Percentiles rank a stretch among this genome's conserved stretches.
These are phyloP conservation scores for Echeveria elegans DNA, from an alignment of 164 flowering plant species.

Conservation along the genomic window DNA sequence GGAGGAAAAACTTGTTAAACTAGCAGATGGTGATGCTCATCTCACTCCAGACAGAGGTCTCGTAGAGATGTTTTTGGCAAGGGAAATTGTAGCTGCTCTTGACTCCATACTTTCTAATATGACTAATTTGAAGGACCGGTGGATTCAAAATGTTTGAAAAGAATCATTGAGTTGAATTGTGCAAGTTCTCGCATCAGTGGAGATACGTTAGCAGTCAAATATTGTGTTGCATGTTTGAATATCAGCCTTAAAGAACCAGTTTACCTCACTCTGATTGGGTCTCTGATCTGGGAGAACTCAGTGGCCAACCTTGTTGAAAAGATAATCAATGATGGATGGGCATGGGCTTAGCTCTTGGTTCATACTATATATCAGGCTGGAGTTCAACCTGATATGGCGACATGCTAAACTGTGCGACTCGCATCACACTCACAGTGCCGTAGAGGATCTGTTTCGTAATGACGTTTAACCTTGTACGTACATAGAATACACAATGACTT, in stretches of 20 bases:
- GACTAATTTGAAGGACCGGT: slow-evolving; percentile 22
- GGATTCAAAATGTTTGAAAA: slow-evolving; percentile 33
- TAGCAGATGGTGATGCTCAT: slow-evolving; percentile 10
- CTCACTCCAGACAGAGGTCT: slow-evolving; percentile 32
- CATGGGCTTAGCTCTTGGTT: slow-evolving; percentile 50
- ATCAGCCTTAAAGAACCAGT: slow-evolving; percentile 34
- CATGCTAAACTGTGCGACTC: no score
- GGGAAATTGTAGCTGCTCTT: slow-evolving; percentile 41
- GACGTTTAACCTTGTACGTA: no score
- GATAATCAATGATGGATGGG: slow-evolving; percentile 41
- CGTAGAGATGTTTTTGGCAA: slow-evolving; percentile 30
- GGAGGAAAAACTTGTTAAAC: slow-evolving; percentile 14
- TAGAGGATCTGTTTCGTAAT: no score
- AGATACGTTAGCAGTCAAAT: slow-evolving; percentile 55
- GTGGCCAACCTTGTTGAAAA: slow-evolving; percentile 39
- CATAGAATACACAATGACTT: no score
- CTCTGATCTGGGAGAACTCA: slow-evolving; percentile 35
- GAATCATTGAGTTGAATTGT: slow-evolving; percentile 41
- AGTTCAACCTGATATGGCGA: no score
- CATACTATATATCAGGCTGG: slow-evolving; percentile 30
- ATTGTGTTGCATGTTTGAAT: slow-evolving; percentile 33
- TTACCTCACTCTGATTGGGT: slow-evolving; percentile 53
- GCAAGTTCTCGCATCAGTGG: slow-evolving; percentile 26
- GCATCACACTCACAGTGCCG: no score
- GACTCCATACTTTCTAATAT: slow-evolving; percentile 36